A percentile compares a stretch with the other conserved stretches of the same genome.
Conservation (phyloP, 2,329 filamentous ascomycete genomes). For the Scytalidium lignicola region DNA sequence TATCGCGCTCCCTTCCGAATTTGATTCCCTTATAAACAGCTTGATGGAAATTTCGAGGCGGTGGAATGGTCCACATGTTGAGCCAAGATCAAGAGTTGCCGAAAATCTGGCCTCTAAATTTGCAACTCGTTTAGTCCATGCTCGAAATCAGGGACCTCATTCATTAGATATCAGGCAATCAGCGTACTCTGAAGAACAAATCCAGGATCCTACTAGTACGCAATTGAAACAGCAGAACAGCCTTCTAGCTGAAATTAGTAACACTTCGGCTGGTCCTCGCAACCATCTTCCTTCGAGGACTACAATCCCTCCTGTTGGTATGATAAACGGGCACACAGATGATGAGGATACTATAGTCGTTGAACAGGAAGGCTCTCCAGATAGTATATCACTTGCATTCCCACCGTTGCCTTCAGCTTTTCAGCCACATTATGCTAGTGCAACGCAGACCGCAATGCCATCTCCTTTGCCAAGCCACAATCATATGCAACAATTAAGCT, state of each 20-base stretch:
- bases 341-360: background rate
- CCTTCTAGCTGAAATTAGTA: background rate
- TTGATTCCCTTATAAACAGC: conserved; percentile 29
- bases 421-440: conserved; percentile 15
- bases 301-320: background rate
- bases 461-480: conserved; percentile 5
- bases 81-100: background rate
- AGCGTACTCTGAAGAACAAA: conserved; percentile 27
- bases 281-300: background rate
- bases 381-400: conserved; percentile 29
- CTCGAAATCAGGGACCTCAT: conserved; percentile 21
- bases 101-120: conserved; percentile 33
- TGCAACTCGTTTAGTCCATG: conserved; percentile 24
- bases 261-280: background rate
- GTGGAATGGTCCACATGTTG: conserved; percentile 28
- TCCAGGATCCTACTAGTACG: background rate
- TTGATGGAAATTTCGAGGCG: conserved; percentile 32
- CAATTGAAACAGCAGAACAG: background rate
- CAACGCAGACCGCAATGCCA: conserved; percentile 8
- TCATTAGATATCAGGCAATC: conserved; percentile 30
- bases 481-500: background rate
- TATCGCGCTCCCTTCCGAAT: conserved; percentile 22
- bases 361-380: conserved; percentile 17
- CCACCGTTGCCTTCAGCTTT: conserved; percentile 29
- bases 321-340: background rate